These are phyloP conservation scores for Penicillium aurantiogriseum DNA, from an alignment of 2,329 filamentous ascomycete species.

Conservation along the genomic window DNA sequence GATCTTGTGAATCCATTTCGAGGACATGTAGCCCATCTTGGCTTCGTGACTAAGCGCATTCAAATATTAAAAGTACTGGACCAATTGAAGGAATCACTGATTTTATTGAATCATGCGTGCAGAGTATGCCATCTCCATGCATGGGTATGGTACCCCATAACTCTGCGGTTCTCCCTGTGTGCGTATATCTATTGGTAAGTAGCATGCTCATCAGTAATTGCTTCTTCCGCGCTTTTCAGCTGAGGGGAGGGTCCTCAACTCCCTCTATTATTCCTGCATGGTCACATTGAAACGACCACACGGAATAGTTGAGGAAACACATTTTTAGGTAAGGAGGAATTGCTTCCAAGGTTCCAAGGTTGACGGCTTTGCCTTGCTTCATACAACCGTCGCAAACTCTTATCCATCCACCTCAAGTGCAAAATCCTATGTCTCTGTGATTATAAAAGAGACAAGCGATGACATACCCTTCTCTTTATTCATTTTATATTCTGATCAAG, in stretches of 20 bases:
- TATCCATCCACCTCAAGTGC: too few species aligned
- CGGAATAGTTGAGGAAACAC: too few species aligned
- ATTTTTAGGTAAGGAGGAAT: too few species aligned
- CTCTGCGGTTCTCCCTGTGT: neutral
- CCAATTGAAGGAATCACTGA: neutral
- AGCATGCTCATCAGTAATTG: neutral
- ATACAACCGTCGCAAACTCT: too few species aligned
- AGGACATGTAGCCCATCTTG: neutral
- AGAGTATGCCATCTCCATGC: neutral
- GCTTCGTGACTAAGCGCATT: neutral
- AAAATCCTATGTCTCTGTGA: too few species aligned
- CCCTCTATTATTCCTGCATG: neutral
- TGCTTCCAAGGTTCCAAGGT: too few species aligned
- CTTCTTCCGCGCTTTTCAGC: neutral
- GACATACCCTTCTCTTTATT: too few species aligned
- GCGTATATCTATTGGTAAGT: neutral
- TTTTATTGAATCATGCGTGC: neutral
- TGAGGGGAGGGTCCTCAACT: neutral
- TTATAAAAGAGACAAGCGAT: too few species aligned
- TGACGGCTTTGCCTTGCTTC: too few species aligned
- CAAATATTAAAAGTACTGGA: neutral
- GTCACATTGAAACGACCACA: neutral
- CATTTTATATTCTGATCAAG: too few species aligned
- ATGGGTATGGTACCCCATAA: too few species aligned
- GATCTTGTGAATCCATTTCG: neutral